These are phyloP conservation scores for Globisporangium lucens DNA, from an alignment of 352 stramenopile species.

Conservation along the genomic window DNA sequence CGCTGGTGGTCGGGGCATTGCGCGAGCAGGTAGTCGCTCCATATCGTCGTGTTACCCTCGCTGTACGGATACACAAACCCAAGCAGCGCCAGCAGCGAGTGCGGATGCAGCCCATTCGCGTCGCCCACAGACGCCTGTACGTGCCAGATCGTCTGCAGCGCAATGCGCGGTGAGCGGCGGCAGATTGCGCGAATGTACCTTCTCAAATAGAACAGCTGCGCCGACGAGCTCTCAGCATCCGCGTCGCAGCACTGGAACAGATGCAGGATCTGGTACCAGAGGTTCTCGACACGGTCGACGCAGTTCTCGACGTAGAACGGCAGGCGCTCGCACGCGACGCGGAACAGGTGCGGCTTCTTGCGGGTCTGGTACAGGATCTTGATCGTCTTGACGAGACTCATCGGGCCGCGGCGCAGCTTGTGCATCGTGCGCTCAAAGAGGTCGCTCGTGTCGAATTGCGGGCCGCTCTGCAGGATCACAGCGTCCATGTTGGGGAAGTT, in stretches of 20 bases:
- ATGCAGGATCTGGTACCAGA: constrained; percentile 82
- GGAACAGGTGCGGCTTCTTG: constrained; percentile 66
- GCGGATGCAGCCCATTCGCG: constrained; percentile 46
- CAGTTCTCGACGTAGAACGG: constrained; percentile 73
- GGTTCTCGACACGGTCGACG: constrained; percentile 67
- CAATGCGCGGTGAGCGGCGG: constrained; percentile 61
- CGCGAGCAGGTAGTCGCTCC: constrained; percentile 56
- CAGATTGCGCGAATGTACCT: constrained; percentile 72
- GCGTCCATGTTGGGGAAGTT: constrained; percentile 31
- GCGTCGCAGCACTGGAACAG: constrained; percentile 72
- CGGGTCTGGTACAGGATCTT: constrained; percentile 81
- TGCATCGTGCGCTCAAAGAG: constrained; percentile 40
- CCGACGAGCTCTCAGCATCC: constrained; percentile 36
- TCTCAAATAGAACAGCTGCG: constrained; percentile 66
- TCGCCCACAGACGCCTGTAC: constrained; percentile 64
- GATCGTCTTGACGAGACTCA: constrained; percentile 77
- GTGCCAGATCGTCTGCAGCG: constrained; percentile 80
- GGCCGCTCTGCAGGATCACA: constrained; percentile 24
- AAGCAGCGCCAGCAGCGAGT: constrained; percentile 58
- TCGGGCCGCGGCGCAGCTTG: constrained; percentile 50
- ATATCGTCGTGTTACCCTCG: constrained; percentile 30
- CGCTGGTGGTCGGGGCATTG: constrained; percentile 63
- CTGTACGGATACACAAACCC: constrained; percentile 55
- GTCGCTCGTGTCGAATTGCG: constrained; percentile 18
- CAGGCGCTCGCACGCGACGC: constrained; percentile 56